These are phyloP conservation scores for Zygosaccharomyces pseudobailii DNA, from an alignment of 1,139 yeast genomes.

Conservation along the genomic window DNA sequence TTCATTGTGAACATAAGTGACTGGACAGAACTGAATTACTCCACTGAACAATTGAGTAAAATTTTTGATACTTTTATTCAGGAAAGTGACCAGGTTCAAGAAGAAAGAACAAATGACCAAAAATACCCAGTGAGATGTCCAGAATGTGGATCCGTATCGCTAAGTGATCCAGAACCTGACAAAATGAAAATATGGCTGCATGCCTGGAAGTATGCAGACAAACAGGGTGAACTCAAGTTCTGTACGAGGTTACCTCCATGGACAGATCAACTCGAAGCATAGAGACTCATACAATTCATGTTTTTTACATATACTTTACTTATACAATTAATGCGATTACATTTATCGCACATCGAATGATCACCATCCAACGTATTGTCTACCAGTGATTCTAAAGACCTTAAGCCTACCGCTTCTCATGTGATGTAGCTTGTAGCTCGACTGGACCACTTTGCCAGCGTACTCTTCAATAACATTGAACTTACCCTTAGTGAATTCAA, in stretches of 20 bases:
- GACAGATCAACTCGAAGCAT: slow-evolving; percentile 41
- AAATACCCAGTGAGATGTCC: slow-evolving; percentile 33
- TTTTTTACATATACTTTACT: background rate
- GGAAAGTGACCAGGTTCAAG: slow-evolving; percentile 20
- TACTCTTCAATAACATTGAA: slow-evolving; percentile 67
- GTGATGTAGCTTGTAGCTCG: slow-evolving; percentile 63
- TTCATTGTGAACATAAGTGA: slow-evolving; percentile 48
- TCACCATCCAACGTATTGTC: slow-evolving; percentile 60
- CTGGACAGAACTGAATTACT: slow-evolving; percentile 58
- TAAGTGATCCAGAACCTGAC: slow-evolving; percentile 38
- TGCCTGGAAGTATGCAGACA: slow-evolving; percentile 46
- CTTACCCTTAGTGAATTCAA: slow-evolving; percentile 71
- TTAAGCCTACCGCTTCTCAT: slow-evolving; percentile 75
- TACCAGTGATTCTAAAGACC: slow-evolving; percentile 70
- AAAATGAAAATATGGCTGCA: slow-evolving; percentile 52
- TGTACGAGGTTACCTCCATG: slow-evolving; percentile 74
- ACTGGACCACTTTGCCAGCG: slow-evolving; percentile 54
- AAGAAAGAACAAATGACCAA: slow-evolving; percentile 35
- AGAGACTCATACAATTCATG: background rate
- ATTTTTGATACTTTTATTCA: slow-evolving; percentile 22
- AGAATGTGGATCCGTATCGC: slow-evolving; percentile 44
- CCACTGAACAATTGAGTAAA: slow-evolving; percentile 42
- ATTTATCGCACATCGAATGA: background rate
- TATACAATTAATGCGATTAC: background rate
- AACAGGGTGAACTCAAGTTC: slow-evolving; percentile 49